Evolutionary conservation across 768 basidiomycete species (phyloP), one percentile per base, ranked within the genome.

Genomic region (Phanerochaete sordida): DNA sequence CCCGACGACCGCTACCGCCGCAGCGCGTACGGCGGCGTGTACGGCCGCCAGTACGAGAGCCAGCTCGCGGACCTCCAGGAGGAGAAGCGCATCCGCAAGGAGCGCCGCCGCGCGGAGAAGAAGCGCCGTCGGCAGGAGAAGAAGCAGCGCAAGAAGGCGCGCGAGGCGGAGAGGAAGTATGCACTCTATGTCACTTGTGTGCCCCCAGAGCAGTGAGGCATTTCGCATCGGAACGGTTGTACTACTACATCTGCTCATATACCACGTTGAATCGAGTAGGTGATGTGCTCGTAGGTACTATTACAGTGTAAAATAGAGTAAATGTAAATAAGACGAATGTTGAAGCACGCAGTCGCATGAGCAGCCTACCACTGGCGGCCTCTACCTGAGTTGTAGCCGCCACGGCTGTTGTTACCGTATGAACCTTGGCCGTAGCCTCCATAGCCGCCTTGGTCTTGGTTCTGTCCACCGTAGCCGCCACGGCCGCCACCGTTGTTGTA

Each of bases 51-150:
- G 57, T 68, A 56, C 24, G 67, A 76, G 56, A 56, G 63, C 12
- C 62, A 68, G 52, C 66, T 75, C 62, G 67, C 72, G 15, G 83
- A 84, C 60, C 65, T 80, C 23, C 67, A 76, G 8, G 84, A 87
- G 55, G 77, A 81, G 37, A 77, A 81, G 58, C 79, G 83, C 30
- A 73, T 80, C 23, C 80, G 80, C 58, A 79, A 77, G 51, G 68
- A 70, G 58, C 83, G 86, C 66, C 78, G 76, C 59, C 79, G 79
- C 62, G 81, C 80, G 1, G 88, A 89, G 67, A 84, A 80, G 71
- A 86, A 77, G 72, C 78, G 80, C 64, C 81, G 81, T 62, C 78
- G 78, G 64, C 85, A 78, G 74, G 87, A 90, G 69, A 88, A 81
- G 79, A 87, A 83, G 68, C 74, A 79, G 49, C 81, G 80, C 67